phyloP scores from a whole-genome alignment of 2,329 filamentous ascomycete species.

The Blumeria hordei region DNA sequence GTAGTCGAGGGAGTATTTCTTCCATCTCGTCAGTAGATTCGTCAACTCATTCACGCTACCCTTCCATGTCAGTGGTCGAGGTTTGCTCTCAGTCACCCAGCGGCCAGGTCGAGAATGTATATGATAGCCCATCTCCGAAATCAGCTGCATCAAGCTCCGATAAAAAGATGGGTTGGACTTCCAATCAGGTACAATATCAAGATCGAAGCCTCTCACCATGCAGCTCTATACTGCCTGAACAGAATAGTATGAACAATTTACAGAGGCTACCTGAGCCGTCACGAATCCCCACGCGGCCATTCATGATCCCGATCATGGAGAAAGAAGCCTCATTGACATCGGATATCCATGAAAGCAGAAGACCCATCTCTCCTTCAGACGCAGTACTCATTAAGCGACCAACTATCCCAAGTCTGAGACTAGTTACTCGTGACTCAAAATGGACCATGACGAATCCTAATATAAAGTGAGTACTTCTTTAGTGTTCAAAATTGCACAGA shows the following conservation, averaged over 20 bases:
- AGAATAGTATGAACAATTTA: too few relatives aligned
- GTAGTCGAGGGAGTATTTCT: slow-evolving; percentile 15
- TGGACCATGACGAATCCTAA: not conserved
- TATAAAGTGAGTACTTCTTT: too few relatives aligned
- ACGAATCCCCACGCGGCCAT: too few relatives aligned
- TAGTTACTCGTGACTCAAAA: slow-evolving; percentile 8
- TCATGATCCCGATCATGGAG: not conserved
- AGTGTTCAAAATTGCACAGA: too few relatives aligned
- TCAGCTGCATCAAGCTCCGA: not conserved
- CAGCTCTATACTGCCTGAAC: too few relatives aligned
- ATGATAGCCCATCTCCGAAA: slow-evolving; percentile 1
- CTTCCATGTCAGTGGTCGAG: slow-evolving; percentile 14
- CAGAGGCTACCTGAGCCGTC: too few relatives aligned
- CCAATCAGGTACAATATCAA: too few relatives aligned
- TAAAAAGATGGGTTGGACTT: too few relatives aligned
- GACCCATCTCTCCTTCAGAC: slow-evolving; percentile 14
- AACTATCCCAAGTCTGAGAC: slow-evolving; percentile 7
- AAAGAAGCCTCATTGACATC: not conserved
- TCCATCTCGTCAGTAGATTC: slow-evolving; percentile 14
- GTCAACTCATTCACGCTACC: slow-evolving; percentile 13
- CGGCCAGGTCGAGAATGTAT: slow-evolving; percentile 2
- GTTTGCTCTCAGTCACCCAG: slow-evolving; percentile 6
- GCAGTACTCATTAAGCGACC: slow-evolving; percentile 14
- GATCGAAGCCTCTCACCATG: too few relatives aligned
- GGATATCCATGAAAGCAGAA: not conserved